Base-by-base conservation (phyloP, 2,329 filamentous ascomycete species). In the Hypoxylon rubiginosum region DNA sequence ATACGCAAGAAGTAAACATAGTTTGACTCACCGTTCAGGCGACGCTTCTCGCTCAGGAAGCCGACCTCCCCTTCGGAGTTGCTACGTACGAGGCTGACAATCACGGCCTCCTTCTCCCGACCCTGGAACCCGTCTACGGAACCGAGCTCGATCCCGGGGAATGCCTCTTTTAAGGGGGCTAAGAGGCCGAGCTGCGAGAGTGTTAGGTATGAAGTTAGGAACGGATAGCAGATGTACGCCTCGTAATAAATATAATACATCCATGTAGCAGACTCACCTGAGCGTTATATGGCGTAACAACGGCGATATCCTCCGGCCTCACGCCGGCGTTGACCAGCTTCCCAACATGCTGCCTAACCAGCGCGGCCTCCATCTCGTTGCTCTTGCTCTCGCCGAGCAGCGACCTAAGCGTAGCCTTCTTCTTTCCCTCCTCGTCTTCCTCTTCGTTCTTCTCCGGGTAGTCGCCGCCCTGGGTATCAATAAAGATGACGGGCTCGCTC, bases 41-140 rank as follows among this genome's bases (percentile, higher is more conserved):
- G 87, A 69, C 96, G 87, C 84, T 94, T 97, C 81, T 99, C 96
- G 13, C 89, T 93, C 39, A 99, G 82, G 75, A 99, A 99, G 9
- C 96, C 96, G 13, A 98, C 94, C 77, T 98, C 94, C 54, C 90
- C 89, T 52, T 94, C 88, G 5, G 88, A 71, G 77, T 99, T 99
- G 79, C 94, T 97, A 71, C 96, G 87, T 61, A 99, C 96, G n/a
- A 98, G 86, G 78, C 91, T 97, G 55, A 99, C 90, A 41, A 99
- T 87, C 15, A 99, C 91, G 2, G 93, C 96, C 79, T 99, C 96
- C 80, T 99, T 99, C 80, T 99, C 96, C 17, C 96, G 89, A 34
- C 96, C 96, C 79, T 99, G 96, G 77, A 99, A 99, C 1, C 95
- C 96, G 79, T 99, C 96, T 1, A 99, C 93, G 73, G 93, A 97